phyloP scores from a whole-genome alignment of 352 stramenopile species.

The Blastocystis sp. region DNA sequence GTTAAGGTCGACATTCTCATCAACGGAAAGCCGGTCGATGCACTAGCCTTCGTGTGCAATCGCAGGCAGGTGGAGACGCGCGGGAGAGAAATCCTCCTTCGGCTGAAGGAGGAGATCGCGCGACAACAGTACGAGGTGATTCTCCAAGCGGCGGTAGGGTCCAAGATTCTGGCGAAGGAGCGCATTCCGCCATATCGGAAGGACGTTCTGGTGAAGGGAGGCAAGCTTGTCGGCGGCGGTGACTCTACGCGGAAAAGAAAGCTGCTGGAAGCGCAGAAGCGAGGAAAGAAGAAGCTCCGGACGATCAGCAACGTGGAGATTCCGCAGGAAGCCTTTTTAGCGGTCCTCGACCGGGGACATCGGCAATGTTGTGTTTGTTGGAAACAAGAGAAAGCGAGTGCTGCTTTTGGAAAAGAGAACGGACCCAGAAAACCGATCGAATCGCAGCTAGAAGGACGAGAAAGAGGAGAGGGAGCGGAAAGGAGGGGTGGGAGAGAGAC shows the following conservation, averaged over 20 bases:
- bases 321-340: slow-evolving; percentile 92
- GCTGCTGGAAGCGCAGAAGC: slow-evolving; percentile 95
- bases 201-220: slow-evolving; percentile 80
- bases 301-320: slow-evolving; percentile 86
- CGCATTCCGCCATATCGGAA: slow-evolving; percentile 89
- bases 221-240: slow-evolving; percentile 79
- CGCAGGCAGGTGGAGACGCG: slow-evolving; percentile 68
- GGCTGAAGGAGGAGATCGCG: slow-evolving; percentile 77
- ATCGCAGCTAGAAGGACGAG: background rate
- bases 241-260: slow-evolving; percentile 96
- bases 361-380: background rate
- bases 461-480: background rate
- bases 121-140: slow-evolving; percentile 96
- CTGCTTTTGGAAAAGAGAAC: background rate
- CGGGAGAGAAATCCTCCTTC: slow-evolving; percentile 79
- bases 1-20: slow-evolving; percentile 64
- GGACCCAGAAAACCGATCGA: background rate
- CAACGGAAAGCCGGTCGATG: slow-evolving; percentile 72
- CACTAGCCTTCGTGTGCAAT: slow-evolving; percentile 90
- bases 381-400: background rate
- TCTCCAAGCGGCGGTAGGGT: slow-evolving; percentile 86
- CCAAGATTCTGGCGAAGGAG: slow-evolving; percentile 90
- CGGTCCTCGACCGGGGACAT: slow-evolving; percentile 69
- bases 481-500: too few species aligned
- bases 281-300: slow-evolving; percentile 92